These are phyloP conservation scores for Jasminum sambac DNA, from an alignment of 257 asterid genomes.

Conservation along the genomic window DNA sequence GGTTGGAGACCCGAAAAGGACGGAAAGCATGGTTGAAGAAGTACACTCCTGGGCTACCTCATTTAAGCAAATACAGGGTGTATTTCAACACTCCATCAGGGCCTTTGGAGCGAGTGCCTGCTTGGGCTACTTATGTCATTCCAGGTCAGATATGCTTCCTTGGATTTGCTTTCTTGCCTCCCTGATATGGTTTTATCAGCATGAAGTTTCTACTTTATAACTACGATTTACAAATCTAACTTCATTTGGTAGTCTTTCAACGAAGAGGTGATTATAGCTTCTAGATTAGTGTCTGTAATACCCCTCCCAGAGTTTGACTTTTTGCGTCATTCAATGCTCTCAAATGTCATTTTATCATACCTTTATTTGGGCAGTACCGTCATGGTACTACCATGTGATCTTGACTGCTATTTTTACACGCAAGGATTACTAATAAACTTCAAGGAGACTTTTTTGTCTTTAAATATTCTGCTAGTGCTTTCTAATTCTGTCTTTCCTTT, in stretches of 20 bases:
- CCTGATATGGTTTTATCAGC: conserved; percentile 8
- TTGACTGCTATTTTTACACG: too few relatives aligned
- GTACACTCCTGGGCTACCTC: conserved; percentile 83
- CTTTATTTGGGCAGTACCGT: not conserved
- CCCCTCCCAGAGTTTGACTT: conserved; percentile 12
- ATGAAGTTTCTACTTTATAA: conserved; percentile 23
- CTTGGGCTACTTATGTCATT: conserved; percentile 95
- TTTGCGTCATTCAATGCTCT: not conserved
- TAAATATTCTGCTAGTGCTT: not conserved
- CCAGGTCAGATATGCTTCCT: conserved; percentile 60
- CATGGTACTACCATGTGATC: too few relatives aligned
- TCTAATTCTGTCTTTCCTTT: not conserved
- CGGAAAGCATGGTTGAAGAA: conserved; percentile 90
- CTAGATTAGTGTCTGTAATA: not conserved
- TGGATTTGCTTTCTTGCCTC: conserved; percentile 30
- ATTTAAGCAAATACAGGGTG: conserved; percentile 91
- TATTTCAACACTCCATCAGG: conserved; percentile 88
- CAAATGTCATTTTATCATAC: not conserved
- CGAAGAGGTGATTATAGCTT: conserved; percentile 5
- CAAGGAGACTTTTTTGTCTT: too few relatives aligned
- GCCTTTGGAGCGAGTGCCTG: conserved; percentile 95
- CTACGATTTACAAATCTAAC: not conserved
- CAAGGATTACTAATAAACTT: too few relatives aligned
- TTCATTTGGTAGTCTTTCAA: conserved; percentile 2
- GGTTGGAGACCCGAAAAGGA: conserved; percentile 96